Evolutionary conservation across 768 basidiomycete species (phyloP).

Genomic region (Ephemerocybe angulata): DNA sequence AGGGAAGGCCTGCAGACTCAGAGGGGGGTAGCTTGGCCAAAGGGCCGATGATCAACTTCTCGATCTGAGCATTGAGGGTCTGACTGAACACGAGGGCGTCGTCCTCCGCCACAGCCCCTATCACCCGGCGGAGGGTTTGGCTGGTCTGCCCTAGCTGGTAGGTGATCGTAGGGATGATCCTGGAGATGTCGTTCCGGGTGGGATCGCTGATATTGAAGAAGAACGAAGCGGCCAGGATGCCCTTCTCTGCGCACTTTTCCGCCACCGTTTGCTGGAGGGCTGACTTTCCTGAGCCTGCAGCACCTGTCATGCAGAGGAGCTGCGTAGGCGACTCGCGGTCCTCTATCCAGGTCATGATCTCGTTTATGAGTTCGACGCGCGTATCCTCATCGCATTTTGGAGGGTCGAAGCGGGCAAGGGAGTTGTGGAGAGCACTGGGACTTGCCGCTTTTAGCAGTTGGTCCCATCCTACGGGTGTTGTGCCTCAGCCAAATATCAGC

Average conservation of each 20-base stretch:
- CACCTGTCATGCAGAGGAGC: background rate
- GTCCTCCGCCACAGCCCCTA: background rate
- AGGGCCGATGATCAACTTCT: conserved; percentile 6
- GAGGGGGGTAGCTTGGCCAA: background rate
- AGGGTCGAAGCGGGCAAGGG: conserved; percentile 5
- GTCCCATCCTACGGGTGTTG: background rate
- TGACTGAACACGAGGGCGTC: background rate
- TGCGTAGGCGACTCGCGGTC: background rate
- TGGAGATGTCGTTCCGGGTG: conserved; percentile 4
- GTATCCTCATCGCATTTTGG: conserved; percentile 6
- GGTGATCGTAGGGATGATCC: conserved; percentile 11
- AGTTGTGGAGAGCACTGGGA: background rate
- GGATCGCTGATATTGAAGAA: conserved; percentile 9
- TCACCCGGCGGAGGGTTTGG: background rate
- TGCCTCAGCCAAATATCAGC: background rate
- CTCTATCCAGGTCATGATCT: background rate
- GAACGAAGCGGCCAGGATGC: conserved; percentile 8
- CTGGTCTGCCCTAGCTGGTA: conserved; percentile 6
- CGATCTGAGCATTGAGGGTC: conserved; percentile 4
- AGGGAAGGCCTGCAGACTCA: background rate
- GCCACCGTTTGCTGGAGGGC: conserved; percentile 1
- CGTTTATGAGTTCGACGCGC: background rate
- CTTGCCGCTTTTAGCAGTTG: background rate
- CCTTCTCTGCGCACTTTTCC: conserved; percentile 1
- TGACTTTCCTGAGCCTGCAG: conserved; percentile 2